These are phyloP conservation scores for Mrakia frigida DNA, from an alignment of 768 basidiomycete genomes.

Conservation along the genomic window DNA sequence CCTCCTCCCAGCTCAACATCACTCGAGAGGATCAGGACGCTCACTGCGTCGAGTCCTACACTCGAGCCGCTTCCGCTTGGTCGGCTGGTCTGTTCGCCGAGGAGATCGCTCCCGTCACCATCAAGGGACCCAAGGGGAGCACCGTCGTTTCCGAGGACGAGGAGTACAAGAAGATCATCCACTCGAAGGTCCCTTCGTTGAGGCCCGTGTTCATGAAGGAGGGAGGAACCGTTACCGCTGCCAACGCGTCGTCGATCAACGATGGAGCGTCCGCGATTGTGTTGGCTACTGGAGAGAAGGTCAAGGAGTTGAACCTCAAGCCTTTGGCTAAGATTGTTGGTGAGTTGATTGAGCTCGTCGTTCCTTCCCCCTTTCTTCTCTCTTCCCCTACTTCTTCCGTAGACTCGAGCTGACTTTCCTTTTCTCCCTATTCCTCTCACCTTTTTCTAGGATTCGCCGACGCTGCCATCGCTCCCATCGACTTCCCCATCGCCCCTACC, in stretches of 20 bases:
- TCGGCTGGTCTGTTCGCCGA: constrained; percentile 71
- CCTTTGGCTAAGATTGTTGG: constrained; percentile 93
- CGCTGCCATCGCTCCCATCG: constrained; percentile 90
- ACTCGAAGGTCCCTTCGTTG: constrained; percentile 83
- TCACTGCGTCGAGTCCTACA: constrained; percentile 92
- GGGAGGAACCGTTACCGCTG: constrained; percentile 81
- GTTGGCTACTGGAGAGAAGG: constrained; percentile 88
- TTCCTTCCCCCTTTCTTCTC: background rate
- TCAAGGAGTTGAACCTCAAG: constrained; percentile 79
- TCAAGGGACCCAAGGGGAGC: constrained; percentile 71
- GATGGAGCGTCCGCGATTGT: constrained; percentile 96
- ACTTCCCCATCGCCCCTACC: constrained; percentile 94
- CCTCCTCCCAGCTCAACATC: constrained; percentile 75
- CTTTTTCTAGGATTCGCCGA: constrained; percentile 76
- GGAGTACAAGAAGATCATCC: constrained; percentile 94
- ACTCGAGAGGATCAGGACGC: constrained; percentile 80
- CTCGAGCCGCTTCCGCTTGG: constrained; percentile 89
- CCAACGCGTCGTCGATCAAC: constrained; percentile 90
- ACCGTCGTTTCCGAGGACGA: constrained; percentile 87
- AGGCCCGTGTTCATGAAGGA: constrained; percentile 82
- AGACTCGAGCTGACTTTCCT: background rate
- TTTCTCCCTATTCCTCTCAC: constrained; percentile 24
- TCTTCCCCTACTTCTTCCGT: background rate
- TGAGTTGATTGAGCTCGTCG: constrained; percentile 48
- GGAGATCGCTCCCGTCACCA: constrained; percentile 82